Conservation (phyloP, 805 yeast species). For the Candida ortonii region DNA sequence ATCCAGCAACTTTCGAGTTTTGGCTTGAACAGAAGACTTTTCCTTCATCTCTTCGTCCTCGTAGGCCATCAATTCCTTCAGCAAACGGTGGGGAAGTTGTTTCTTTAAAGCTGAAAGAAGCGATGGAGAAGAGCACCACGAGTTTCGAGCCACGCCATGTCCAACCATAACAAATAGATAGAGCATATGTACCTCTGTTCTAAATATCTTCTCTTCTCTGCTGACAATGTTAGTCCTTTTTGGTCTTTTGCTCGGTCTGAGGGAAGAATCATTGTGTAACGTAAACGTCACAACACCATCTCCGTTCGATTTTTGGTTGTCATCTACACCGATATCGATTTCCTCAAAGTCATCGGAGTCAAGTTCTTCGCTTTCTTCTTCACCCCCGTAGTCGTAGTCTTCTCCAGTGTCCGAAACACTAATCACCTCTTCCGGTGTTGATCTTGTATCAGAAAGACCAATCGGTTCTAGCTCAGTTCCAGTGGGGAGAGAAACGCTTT, state of each 20-base stretch:
- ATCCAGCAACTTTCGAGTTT: slow-evolving; percentile 69
- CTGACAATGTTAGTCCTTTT: slow-evolving; percentile 38
- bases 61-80: slow-evolving; percentile 41
- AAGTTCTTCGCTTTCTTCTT: slow-evolving; percentile 32
- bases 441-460: too few relatives aligned
- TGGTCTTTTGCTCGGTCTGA: slow-evolving; percentile 28
- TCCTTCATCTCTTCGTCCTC: slow-evolving; percentile 18
- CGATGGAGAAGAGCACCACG: slow-evolving; percentile 61
- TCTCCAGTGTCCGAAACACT: too few relatives aligned
- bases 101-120: slow-evolving; percentile 41
- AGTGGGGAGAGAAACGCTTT: too few relatives aligned
- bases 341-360: slow-evolving; percentile 42
- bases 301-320: too few relatives aligned
- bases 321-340: slow-evolving; percentile 29
- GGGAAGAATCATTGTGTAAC: too few relatives aligned
- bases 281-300: not conserved
- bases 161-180: slow-evolving; percentile 56
- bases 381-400: too few relatives aligned
- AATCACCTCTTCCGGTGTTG: too few relatives aligned
- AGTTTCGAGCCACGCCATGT: slow-evolving; percentile 68
- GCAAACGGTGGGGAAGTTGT: slow-evolving; percentile 46
- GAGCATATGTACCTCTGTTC: slow-evolving; percentile 58
- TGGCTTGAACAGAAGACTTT: slow-evolving; percentile 35
- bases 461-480: too few relatives aligned
- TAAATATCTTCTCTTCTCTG: slow-evolving; percentile 51